phyloP scores from a whole-genome alignment of 768 basidiomycete species.

The Psilocybe tampanensis region DNA sequence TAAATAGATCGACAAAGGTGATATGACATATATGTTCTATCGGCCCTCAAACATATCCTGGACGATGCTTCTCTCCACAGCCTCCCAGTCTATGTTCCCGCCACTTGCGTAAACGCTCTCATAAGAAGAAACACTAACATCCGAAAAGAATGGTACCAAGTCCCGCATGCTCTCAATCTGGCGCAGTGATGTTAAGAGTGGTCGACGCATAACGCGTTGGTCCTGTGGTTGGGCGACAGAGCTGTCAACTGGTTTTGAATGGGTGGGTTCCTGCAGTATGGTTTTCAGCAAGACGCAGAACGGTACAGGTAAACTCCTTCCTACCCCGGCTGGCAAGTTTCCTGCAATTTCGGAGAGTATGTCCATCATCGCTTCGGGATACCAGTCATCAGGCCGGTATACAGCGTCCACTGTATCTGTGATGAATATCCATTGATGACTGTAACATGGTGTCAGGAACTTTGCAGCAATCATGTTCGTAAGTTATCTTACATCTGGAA shows the following conservation, averaged over 20 bases:
- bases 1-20: conserved; percentile 9
- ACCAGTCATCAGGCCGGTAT: conserved; percentile 82
- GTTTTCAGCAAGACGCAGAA: conserved; percentile 4
- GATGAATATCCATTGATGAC: conserved; percentile 98
- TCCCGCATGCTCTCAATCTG: conserved; percentile 86
- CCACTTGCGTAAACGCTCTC: conserved; percentile 87
- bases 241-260: conserved; percentile 26
- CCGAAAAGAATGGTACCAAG: conserved; percentile 88
- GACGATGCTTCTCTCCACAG: conserved; percentile 79
- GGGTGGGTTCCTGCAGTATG: conserved; percentile 29
- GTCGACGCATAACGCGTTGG: conserved; percentile 64
- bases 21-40: conserved; percentile 25
- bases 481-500: conserved; percentile 83
- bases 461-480: background rate
- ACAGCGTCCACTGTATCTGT: conserved; percentile 97
- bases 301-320: background rate
- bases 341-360: conserved; percentile 82
- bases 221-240: conserved; percentile 33
- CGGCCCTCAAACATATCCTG: conserved; percentile 91
- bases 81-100: conserved; percentile 86
- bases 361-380: conserved; percentile 89
- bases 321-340: conserved; percentile 57
- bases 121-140: conserved; percentile 86
- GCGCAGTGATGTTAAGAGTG: conserved; percentile 66
- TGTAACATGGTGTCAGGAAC: conserved; percentile 28